These are phyloP conservation scores for Penicillium bovifimosum DNA, from an alignment of 495 filamentous ascomycete species.

Conservation along the genomic window DNA sequence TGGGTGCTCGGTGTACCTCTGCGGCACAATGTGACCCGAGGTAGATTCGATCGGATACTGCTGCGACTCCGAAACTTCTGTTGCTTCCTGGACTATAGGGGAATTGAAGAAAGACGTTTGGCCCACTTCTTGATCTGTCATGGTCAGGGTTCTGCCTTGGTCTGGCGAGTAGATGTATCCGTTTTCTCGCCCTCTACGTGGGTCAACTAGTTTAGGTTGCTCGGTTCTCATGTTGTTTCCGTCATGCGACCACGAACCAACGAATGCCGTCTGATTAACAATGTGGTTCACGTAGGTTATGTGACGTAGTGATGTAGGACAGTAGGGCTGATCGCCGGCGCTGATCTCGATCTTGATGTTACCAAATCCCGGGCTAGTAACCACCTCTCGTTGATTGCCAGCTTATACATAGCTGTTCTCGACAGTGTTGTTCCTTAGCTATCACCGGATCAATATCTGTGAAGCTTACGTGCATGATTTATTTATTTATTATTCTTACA, in stretches of 20 bases:
- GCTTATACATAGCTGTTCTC: background rate
- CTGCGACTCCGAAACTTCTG: conserved; percentile 37
- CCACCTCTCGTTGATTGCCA: background rate
- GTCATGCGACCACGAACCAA: conserved; percentile 38
- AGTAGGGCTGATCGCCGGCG: background rate
- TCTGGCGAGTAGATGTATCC: conserved; percentile 20
- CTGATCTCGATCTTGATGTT: background rate
- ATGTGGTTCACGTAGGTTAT: conserved; percentile 3
- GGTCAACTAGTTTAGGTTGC: conserved; percentile 20
- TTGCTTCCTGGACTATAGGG: conserved; percentile 28
- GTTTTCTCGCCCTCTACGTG: conserved; percentile 3
- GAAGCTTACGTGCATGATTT: too few species aligned
- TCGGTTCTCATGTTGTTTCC: conserved; percentile 31
- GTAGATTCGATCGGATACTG: conserved; percentile 36
- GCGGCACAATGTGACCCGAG: conserved; percentile 24
- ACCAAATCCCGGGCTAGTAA: background rate
- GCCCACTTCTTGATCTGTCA: conserved; percentile 19
- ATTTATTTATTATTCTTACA: too few species aligned
- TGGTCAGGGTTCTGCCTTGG: conserved; percentile 2
- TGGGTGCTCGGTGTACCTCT: conserved; percentile 39
- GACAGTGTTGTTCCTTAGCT: too few species aligned
- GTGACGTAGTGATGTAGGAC: background rate
- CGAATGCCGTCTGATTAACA: conserved; percentile 23
- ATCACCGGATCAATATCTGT: too few species aligned
- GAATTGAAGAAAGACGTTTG: conserved; percentile 30